phyloP scores from a whole-genome alignment of 352 stramenopile genomes.

The Salisapilia sapeloensis region DNA sequence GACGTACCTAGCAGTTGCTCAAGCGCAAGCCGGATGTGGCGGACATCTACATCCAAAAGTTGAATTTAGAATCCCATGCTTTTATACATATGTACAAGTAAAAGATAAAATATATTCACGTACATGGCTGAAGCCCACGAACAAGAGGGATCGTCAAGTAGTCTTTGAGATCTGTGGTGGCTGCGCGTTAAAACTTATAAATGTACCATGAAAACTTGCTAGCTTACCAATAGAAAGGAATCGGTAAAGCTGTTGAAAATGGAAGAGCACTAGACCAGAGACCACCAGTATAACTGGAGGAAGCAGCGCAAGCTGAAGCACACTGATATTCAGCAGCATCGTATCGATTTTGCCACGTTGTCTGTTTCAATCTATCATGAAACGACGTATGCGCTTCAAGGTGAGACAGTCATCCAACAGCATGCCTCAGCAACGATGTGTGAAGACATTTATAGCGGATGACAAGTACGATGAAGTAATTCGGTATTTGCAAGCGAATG shows the following conservation, averaged over 20 bases:
- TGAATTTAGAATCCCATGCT: slow-evolving; percentile 1
- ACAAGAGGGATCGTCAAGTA: slow-evolving; percentile 59
- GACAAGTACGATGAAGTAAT: no score
- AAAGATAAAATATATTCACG: slow-evolving; percentile 1
- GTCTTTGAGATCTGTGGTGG: slow-evolving; percentile 22
- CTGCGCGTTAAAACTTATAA: not conserved
- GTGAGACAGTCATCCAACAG: no score
- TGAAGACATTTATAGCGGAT: no score
- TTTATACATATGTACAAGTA: slow-evolving; percentile 3
- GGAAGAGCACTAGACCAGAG: slow-evolving; percentile 50
- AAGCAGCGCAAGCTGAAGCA: slow-evolving; percentile 50
- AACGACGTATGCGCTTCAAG: no score
- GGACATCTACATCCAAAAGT: slow-evolving; percentile 16
- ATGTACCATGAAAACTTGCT: not conserved
- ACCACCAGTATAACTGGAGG: slow-evolving; percentile 49
- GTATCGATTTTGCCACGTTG: no score
- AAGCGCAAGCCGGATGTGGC: slow-evolving; percentile 48
- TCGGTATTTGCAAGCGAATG: no score
- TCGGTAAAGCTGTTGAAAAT: slow-evolving; percentile 64
- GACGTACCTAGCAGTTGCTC: slow-evolving; percentile 40
- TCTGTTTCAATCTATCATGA: no score
- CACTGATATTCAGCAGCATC: slow-evolving; percentile 4
- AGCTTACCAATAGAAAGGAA: slow-evolving; percentile 39
- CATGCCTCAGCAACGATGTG: no score
- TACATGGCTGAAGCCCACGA: slow-evolving; percentile 34